Evolutionary conservation across 805 yeast species (phyloP).

Genomic region (Ogataea sp.): DNA sequence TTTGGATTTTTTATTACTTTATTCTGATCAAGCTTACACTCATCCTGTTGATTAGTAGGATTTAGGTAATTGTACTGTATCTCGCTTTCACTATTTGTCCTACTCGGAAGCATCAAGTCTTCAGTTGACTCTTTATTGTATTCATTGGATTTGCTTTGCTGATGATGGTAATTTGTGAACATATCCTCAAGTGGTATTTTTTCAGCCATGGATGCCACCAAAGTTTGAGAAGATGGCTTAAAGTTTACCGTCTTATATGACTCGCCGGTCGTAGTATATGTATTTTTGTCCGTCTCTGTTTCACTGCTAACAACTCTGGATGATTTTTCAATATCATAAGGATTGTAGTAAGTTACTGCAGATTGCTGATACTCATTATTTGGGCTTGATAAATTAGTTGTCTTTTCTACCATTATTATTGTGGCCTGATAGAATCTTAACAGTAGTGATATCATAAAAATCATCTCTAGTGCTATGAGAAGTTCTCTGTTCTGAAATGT

Average conservation of each 20-base stretch:
- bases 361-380: too few relatives aligned
- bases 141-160: background rate
- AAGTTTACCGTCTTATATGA: background rate
- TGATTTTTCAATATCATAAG: background rate
- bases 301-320: background rate
- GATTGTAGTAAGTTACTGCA: too few relatives aligned
- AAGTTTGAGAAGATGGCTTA: constrained; percentile 1
- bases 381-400: too few relatives aligned
- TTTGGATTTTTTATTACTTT: background rate
- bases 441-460: background rate
- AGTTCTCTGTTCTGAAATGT: background rate
- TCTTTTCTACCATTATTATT: background rate
- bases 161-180: background rate
- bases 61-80: too few relatives aligned
- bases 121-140: background rate
- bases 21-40: background rate
- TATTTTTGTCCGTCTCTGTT: background rate
- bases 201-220: constrained; percentile 1
- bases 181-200: background rate
- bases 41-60: background rate
- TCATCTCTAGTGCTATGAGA: background rate
- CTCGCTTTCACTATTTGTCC: background rate
- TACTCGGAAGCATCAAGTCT: background rate
- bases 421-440: background rate
- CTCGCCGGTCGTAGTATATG: background rate